phyloP scores from a whole-genome alignment of 2,329 filamentous ascomycete genomes.

The Cadophora malorum region DNA sequence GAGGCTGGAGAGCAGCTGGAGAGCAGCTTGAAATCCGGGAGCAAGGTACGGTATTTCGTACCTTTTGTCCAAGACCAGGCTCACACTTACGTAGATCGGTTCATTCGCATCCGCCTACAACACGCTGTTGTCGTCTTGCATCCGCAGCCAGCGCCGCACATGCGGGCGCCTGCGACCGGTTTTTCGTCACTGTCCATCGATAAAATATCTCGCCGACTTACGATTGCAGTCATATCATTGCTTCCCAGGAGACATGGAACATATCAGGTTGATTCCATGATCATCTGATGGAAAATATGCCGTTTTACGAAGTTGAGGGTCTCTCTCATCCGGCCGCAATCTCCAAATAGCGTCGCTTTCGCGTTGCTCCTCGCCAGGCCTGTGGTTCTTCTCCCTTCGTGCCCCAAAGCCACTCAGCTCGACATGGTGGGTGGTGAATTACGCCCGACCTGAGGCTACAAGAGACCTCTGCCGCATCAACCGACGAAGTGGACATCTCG shows the following conservation, averaged over 20 bases:
- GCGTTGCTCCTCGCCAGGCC: neutral
- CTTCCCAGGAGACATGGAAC: neutral
- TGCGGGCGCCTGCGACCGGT: neutral
- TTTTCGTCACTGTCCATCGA: neutral
- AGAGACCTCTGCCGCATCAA: neutral
- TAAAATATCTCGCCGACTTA: conserved; percentile 8
- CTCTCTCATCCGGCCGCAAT: neutral
- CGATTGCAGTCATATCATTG: neutral
- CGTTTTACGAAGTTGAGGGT: neutral
- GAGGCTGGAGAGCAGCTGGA: neutral
- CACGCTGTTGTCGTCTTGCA: neutral
- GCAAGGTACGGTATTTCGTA: neutral
- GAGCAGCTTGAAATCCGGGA: neutral
- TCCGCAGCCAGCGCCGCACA: neutral
- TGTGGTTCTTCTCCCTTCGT: neutral
- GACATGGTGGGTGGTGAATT: neutral
- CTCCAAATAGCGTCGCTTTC: conserved; percentile 9
- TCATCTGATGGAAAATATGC: neutral
- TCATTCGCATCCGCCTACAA: neutral
- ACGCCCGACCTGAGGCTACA: conserved; percentile 15
- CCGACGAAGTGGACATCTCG: conserved; percentile 1
- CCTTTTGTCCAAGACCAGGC: neutral
- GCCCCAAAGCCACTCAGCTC: neutral
- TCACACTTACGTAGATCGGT: conserved; percentile 7
- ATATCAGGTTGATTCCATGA: neutral